Conservation (phyloP, 192 early-diverging fungal genomes). For the Rhizophagus sp. region DNA sequence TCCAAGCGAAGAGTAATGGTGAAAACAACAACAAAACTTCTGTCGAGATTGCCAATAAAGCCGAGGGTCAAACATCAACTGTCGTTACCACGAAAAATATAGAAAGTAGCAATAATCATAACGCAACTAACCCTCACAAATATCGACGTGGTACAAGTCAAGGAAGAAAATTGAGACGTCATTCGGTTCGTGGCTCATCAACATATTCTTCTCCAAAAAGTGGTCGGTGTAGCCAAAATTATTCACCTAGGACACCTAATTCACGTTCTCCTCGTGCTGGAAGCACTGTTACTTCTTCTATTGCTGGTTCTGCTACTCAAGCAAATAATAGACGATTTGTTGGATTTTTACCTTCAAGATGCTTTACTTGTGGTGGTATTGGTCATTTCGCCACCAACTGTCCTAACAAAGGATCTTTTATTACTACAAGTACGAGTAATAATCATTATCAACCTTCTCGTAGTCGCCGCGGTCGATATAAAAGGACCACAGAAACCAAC, state of each 20-base stretch:
- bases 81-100: background rate
- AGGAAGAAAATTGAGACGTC: background rate
- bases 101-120: background rate
- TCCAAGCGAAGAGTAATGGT: background rate
- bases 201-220: background rate
- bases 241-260: background rate
- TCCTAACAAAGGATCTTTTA: constrained; percentile 3
- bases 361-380: constrained; percentile 19
- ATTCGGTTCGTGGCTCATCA: background rate
- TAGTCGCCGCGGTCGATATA: background rate
- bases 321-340: constrained; percentile 8
- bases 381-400: constrained; percentile 12
- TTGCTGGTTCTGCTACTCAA: background rate
- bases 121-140: background rate
- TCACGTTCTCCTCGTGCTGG: background rate
- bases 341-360: constrained; percentile 20
- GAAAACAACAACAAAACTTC: background rate
- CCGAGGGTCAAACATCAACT: background rate
- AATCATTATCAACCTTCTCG: background rate
- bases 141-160: background rate
- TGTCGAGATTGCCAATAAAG: background rate
- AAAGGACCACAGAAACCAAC: background rate
- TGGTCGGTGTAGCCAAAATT: background rate
- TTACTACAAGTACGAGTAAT: background rate
- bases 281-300: background rate